Conservation (phyloP, 495 filamentous ascomycete genomes). For the Trichoderma erinaceum region DNA sequence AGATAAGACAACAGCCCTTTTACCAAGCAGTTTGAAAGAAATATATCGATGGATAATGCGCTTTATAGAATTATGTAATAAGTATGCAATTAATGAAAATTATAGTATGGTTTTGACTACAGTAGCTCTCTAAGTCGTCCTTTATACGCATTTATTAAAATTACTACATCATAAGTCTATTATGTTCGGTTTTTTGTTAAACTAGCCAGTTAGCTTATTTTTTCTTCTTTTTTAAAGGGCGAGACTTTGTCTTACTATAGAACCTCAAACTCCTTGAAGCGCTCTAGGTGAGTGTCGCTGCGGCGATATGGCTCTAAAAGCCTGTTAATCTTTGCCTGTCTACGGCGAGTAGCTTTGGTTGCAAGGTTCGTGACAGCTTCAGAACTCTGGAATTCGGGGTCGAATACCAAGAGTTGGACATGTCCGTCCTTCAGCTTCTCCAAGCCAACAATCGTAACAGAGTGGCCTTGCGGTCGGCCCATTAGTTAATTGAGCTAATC, state of each 20-base stretch:
- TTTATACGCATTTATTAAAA: too few relatives aligned
- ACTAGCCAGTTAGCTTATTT: background rate
- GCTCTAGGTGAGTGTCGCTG: slow-evolving; percentile 57
- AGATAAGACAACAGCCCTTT: too few relatives aligned
- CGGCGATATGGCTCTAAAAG: slow-evolving; percentile 67
- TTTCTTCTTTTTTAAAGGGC: background rate
- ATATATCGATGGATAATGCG: background rate
- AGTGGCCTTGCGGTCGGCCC: slow-evolving; percentile 56
- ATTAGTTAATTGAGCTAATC: background rate
- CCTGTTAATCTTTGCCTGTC: slow-evolving; percentile 43
- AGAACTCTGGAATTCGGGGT: slow-evolving; percentile 76
- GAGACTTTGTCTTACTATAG: slow-evolving; percentile 50
- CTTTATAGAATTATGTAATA: background rate
- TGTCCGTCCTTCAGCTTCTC: slow-evolving; percentile 61
- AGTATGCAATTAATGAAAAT: background rate
- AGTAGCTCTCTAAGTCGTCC: too few relatives aligned
- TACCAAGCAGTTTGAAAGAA: background rate
- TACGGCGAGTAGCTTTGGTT: slow-evolving; percentile 31
- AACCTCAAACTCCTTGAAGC: slow-evolving; percentile 71
- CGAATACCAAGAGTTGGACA: slow-evolving; percentile 76
- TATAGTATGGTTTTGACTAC: too few relatives aligned
- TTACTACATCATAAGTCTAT: background rate
- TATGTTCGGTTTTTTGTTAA: background rate
- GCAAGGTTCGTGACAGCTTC: slow-evolving; percentile 53
- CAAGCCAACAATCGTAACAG: slow-evolving; percentile 84